Conservation (phyloP, 805 yeast species). For the Jamesozyma spencerorum region DNA sequence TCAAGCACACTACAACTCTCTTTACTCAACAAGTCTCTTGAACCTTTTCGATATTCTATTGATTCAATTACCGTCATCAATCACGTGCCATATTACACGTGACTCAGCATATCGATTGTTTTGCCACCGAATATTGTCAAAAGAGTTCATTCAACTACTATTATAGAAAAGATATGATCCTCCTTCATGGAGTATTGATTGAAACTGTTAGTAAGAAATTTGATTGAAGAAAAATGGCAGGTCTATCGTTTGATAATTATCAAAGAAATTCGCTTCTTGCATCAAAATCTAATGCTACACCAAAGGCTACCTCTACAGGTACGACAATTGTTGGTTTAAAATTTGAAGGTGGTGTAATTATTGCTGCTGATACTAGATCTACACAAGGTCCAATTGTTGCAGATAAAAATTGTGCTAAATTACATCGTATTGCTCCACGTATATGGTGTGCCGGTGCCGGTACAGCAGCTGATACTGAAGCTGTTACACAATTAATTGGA, state of each 20-base stretch:
- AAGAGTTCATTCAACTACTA: too few species aligned
- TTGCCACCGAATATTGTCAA: too few species aligned
- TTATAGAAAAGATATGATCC: too few species aligned
- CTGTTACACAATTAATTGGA: constrained; percentile 88
- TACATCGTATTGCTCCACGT: constrained; percentile 79
- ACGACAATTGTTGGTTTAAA: constrained; percentile 98
- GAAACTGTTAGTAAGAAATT: too few species aligned
- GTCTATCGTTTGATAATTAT: constrained; percentile 85
- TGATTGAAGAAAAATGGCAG: constrained; percentile 49
- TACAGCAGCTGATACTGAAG: constrained; percentile 99
- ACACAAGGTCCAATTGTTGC: constrained; percentile 95
- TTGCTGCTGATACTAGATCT: constrained; percentile 98
- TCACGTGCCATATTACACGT: too few species aligned
- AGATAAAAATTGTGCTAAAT: constrained; percentile 93
- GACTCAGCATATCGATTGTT: too few species aligned
- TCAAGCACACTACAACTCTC: too few species aligned
- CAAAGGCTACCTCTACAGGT: constrained; percentile 94
- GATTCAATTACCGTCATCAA: too few species aligned
- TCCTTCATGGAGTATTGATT: too few species aligned
- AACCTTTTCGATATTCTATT: too few species aligned
- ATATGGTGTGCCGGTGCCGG: constrained; percentile 99
- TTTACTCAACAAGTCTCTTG: too few species aligned
- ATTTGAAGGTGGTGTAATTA: constrained; percentile 87
- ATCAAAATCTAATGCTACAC: constrained; percentile 63
- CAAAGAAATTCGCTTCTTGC: constrained; percentile 77